Evolutionary conservation across 2,329 filamentous ascomycete species (phyloP).

Genomic region (Verticillium klebahnii): DNA sequence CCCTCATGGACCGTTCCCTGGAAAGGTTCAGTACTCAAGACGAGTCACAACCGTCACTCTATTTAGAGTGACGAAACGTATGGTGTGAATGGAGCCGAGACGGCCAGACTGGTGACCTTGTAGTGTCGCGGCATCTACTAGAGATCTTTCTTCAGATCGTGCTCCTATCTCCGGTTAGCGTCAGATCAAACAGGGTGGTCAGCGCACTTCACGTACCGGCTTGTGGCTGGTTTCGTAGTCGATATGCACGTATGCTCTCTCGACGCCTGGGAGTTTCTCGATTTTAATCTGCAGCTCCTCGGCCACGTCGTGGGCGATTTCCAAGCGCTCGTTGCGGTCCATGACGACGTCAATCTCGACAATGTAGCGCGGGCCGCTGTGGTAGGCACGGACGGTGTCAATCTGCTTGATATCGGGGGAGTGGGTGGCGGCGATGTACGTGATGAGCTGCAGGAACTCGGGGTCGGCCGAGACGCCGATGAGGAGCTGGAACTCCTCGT

Average conservation of each 20-base stretch:
- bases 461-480: constrained; percentile 86
- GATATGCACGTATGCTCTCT: constrained; percentile 93
- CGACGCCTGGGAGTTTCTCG: constrained; percentile 85
- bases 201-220: constrained; percentile 43
- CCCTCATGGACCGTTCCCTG: too few relatives aligned
- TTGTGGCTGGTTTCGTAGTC: constrained; percentile 97
- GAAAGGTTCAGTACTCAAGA: too few relatives aligned
- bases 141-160: constrained; percentile 57
- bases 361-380: constrained; percentile 81
- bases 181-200: too few relatives aligned
- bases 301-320: constrained; percentile 84
- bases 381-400: constrained; percentile 92
- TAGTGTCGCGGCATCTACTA: constrained; percentile 19
- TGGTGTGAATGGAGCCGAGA: background rate
- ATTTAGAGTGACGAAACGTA: too few relatives aligned
- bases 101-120: background rate
- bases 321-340: constrained; percentile 67
- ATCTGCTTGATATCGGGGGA: constrained; percentile 76
- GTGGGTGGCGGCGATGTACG: constrained; percentile 87
- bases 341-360: constrained; percentile 97
- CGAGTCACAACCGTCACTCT: too few relatives aligned
- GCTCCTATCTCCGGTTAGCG: constrained; percentile 39
- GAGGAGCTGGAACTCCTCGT: constrained; percentile 82
- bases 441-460: constrained; percentile 86
- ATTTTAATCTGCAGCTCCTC: constrained; percentile 93